Percentiles rank a stretch among this genome's conserved stretches.
Conservation (phyloP, 805 yeast genomes). For the Saturnispora mendoncae region DNA sequence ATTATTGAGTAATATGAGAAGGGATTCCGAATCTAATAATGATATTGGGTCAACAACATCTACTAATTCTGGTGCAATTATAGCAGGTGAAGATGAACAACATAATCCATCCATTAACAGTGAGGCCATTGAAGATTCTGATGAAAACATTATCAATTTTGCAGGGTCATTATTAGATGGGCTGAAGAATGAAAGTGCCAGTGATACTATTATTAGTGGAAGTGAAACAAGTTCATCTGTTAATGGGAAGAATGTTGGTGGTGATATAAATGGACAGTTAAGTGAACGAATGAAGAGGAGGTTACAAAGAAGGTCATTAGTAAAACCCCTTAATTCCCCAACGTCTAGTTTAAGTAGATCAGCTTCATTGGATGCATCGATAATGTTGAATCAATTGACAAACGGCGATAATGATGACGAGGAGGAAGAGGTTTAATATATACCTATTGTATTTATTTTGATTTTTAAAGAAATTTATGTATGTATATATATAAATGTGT, state of each 20-base stretch:
- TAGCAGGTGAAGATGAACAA: neutral
- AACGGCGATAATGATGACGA: neutral
- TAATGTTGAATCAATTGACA: neutral
- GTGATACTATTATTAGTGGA: neutral
- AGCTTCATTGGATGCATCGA: slow-evolving; percentile 15
- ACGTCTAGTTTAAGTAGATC: slow-evolving; percentile 13
- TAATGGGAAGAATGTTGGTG: too few relatives aligned
- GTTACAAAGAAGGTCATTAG: slow-evolving; percentile 18
- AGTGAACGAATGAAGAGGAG: slow-evolving; percentile 27
- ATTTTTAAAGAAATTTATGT: too few relatives aligned
- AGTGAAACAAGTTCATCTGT: too few relatives aligned
- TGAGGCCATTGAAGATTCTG: slow-evolving; percentile 1
- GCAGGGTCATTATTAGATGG: slow-evolving; percentile 2
- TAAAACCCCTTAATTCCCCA: neutral
- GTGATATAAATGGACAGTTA: slow-evolving; percentile 15
- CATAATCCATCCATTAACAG: neutral
- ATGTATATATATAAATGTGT: too few relatives aligned
- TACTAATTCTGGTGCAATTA: neutral
- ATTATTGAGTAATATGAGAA: slow-evolving; percentile 65
- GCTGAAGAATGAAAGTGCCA: slow-evolving; percentile 7
- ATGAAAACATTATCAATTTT: slow-evolving; percentile 15
- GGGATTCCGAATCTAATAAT: slow-evolving; percentile 28
- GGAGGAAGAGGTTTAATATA: neutral
- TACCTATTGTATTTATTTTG: too few relatives aligned
- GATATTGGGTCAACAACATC: neutral